A percentile compares a stretch with the other conserved stretches of the same genome.
Conservation (phyloP, 805 yeast genomes). For the Barnettozyma vustinii region DNA sequence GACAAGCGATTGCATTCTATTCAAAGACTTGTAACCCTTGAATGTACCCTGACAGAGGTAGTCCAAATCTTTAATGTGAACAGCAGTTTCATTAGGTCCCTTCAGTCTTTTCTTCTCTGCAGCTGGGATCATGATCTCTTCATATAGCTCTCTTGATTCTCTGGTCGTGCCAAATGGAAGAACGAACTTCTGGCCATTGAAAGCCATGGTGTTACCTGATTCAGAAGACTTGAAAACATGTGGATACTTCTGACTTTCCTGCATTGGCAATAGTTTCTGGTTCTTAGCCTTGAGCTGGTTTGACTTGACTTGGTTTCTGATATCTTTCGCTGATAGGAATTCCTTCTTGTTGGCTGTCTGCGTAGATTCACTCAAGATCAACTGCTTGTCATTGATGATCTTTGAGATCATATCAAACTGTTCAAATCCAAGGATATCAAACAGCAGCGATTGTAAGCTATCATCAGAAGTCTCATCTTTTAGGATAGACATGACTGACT, state of each 20-base stretch:
- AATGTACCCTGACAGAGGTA: constrained; percentile 80
- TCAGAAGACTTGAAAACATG: constrained; percentile 78
- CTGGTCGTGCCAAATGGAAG: constrained; percentile 81
- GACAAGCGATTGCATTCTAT: constrained; percentile 85
- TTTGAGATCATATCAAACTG: constrained; percentile 74
- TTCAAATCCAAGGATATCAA: constrained; percentile 82
- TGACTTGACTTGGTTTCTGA: constrained; percentile 45
- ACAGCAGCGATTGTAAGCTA: constrained; percentile 62
- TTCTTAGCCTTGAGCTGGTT: constrained; percentile 47
- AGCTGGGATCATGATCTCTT: constrained; percentile 80
- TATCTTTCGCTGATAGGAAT: constrained; percentile 48
- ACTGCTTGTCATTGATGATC: constrained; percentile 43
- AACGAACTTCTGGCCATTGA: constrained; percentile 74
- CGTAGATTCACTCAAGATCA: constrained; percentile 23
- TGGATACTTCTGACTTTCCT: constrained; percentile 56
- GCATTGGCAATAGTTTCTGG: constrained; percentile 41
- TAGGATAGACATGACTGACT: constrained; percentile 28
- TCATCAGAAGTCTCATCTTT: constrained; percentile 41
- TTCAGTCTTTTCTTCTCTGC: constrained; percentile 43
- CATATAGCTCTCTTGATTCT: constrained; percentile 54
- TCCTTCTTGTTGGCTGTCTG: constrained; percentile 20
- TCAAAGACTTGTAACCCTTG: constrained; percentile 67
- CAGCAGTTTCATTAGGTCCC: constrained; percentile 39
- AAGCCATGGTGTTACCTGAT: constrained; percentile 62
- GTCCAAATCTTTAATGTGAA: constrained; percentile 63